Percentiles rank a stretch among this genome's conserved stretches.
phyloP scores from a whole-genome alignment of 2,329 filamentous ascomycete genomes.

The Aureobasidium lini region DNA sequence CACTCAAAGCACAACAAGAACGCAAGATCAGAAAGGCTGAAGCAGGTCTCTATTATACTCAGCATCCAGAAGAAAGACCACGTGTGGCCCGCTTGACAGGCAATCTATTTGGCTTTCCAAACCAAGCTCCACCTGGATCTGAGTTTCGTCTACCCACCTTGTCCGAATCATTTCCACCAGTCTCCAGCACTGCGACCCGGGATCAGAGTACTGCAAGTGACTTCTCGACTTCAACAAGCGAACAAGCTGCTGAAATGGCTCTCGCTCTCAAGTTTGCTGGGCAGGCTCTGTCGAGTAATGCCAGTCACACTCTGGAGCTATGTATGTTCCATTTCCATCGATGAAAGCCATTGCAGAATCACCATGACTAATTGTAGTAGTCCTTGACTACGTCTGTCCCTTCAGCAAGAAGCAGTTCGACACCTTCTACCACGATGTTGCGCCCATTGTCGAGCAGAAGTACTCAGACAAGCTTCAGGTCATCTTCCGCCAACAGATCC shows the following conservation, averaged over 20 bases:
- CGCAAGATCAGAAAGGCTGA: not conserved
- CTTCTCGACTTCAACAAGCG: not conserved
- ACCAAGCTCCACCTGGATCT: not conserved
- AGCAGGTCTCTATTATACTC: not conserved
- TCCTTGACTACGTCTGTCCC: conserved; percentile 88
- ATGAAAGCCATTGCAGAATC: too few relatives aligned
- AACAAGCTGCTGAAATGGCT: conserved; percentile 49
- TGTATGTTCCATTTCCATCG: conserved; percentile 29
- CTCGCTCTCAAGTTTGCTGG: conserved; percentile 70
- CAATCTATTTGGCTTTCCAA: not conserved
- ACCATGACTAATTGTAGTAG: conserved; percentile 25
- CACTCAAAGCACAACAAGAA: not conserved
- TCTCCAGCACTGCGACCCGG: not conserved
- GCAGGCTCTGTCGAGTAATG: conserved; percentile 53
- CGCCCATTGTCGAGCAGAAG: conserved; percentile 56
- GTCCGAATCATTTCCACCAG: not conserved
- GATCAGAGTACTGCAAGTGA: not conserved
- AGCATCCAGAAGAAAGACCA: not conserved
- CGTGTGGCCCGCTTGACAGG: not conserved
- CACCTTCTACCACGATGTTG: conserved; percentile 58
- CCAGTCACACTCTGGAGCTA: conserved; percentile 47
- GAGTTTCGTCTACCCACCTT: not conserved
- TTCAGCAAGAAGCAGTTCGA: conserved; percentile 63
- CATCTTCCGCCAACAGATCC: conserved; percentile 84
- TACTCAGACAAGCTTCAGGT: conserved; percentile 58